Evolutionary conservation across 2,329 filamentous ascomycete genomes (phyloP).

Genomic region (Hypoxylon sp.): DNA sequence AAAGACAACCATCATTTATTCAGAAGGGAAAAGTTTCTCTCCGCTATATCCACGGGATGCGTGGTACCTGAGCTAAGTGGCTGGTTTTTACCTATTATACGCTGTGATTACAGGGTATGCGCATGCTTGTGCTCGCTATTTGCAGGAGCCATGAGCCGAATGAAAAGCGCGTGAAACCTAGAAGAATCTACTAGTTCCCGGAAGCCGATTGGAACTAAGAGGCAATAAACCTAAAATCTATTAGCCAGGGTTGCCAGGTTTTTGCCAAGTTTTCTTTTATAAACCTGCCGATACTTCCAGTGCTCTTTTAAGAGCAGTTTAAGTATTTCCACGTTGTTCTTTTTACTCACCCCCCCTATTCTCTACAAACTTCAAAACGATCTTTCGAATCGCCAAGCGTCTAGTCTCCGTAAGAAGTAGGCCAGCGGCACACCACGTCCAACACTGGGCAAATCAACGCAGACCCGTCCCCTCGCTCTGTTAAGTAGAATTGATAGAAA

Average conservation of each 20-base stretch:
- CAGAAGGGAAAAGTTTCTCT: no score
- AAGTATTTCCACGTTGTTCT: not conserved
- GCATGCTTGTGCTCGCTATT: no score
- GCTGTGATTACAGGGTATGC: not conserved
- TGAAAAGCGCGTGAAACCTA: constrained; percentile 7
- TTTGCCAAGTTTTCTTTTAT: constrained; percentile 36
- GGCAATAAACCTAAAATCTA: constrained; percentile 16
- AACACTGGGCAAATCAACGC: no score
- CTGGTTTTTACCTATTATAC: constrained; percentile 2
- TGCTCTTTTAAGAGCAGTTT: constrained; percentile 2
- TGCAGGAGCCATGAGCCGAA: no score
- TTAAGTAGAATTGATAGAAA: not conserved
- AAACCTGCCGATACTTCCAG: constrained; percentile 17
- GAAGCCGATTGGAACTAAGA: not conserved
- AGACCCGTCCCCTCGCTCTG: no score
- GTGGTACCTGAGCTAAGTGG: not conserved
- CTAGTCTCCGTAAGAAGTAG: no score
- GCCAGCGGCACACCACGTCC: no score
- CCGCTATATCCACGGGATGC: not conserved
- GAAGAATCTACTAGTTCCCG: constrained; percentile 17
- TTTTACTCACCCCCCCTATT: not conserved
- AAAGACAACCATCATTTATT: no score
- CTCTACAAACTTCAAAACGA: no score
- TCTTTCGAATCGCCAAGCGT: no score
- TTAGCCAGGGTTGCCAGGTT: constrained; percentile 23